phyloP scores from a whole-genome alignment of 257 asterid genomes.

The Eucommia ulmoides region DNA sequence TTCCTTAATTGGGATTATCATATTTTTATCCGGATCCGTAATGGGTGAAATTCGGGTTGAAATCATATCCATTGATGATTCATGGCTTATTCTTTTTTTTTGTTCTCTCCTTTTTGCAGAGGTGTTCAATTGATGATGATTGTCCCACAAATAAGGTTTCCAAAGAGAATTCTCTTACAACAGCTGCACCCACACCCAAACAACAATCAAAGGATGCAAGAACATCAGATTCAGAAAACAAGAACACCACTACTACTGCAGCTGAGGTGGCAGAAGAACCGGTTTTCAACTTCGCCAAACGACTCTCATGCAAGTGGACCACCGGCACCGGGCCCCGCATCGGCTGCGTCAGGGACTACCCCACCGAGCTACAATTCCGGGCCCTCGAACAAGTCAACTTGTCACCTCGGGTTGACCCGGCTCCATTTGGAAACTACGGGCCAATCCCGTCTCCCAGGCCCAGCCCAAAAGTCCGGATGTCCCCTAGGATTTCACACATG shows the following conservation, averaged over 20 bases:
- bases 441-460: constrained; percentile 17
- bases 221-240: not conserved
- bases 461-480: constrained; percentile 15
- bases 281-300: constrained; percentile 4
- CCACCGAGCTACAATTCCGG: constrained; percentile 11
- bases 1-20: too few relatives aligned
- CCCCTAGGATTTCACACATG: constrained; percentile 8
- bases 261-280: not conserved
- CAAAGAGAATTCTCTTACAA: not conserved
- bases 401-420: constrained; percentile 11
- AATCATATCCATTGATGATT: too few relatives aligned
- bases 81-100: too few relatives aligned
- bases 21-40: too few relatives aligned
- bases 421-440: constrained; percentile 4
- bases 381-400: constrained; percentile 18
- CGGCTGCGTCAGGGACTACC: constrained; percentile 17
- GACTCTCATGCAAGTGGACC: constrained; percentile 12
- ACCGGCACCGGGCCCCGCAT: constrained; percentile 15
- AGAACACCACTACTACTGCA: constrained; percentile 3
- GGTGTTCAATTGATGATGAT: not conserved
- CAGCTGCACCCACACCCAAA: not conserved
- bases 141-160: not conserved
- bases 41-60: too few relatives aligned
- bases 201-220: not conserved
- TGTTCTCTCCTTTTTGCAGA: not conserved